These are phyloP conservation scores for Yamadazyma dendronema DNA, from an alignment of 1,139 yeast genomes.

Conservation along the genomic window DNA sequence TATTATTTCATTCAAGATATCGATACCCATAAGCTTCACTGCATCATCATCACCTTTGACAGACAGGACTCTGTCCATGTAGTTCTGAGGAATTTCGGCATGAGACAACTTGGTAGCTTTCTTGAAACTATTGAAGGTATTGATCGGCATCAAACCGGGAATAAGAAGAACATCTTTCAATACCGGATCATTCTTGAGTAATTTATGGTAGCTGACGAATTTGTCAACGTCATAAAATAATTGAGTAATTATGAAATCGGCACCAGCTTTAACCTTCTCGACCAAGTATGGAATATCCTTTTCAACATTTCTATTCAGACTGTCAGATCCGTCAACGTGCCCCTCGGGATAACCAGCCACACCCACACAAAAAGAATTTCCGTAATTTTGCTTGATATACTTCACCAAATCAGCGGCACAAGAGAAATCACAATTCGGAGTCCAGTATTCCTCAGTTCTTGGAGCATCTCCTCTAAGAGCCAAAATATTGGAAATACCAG, in stretches of 20 bases:
- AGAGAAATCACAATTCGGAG: slow-evolving; percentile 55
- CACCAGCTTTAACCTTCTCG: slow-evolving; percentile 48
- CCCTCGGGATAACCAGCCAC: slow-evolving; percentile 98
- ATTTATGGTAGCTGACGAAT: slow-evolving; percentile 38
- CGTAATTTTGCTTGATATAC: slow-evolving; percentile 68
- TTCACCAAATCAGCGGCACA: slow-evolving; percentile 82
- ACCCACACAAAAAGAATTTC: slow-evolving; percentile 79
- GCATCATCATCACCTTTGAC: slow-evolving; percentile 76
- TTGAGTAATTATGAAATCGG: slow-evolving; percentile 46
- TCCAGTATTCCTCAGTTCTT: slow-evolving; percentile 72
- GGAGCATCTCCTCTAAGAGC: slow-evolving; percentile 98
- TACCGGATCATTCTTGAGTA: slow-evolving; percentile 33
- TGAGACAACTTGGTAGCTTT: slow-evolving; percentile 90
- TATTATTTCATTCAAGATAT: slow-evolving; percentile 64
- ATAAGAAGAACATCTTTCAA: slow-evolving; percentile 55
- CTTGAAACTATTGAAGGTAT: slow-evolving; percentile 79
- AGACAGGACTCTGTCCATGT: slow-evolving; percentile 45
- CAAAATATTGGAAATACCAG: slow-evolving; percentile 80
- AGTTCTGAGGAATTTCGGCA: slow-evolving; percentile 69
- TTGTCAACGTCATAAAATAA: slow-evolving; percentile 43
- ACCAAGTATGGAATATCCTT: slow-evolving; percentile 72
- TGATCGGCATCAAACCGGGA: slow-evolving; percentile 97
- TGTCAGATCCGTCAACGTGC: slow-evolving; percentile 80
- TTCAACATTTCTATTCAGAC: slow-evolving; percentile 55
- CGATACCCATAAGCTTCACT: slow-evolving; percentile 82